Percentiles rank a stretch among this genome's conserved stretches.
Conservation (phyloP, 768 basidiomycete species). For the Calvatia gigantea region DNA sequence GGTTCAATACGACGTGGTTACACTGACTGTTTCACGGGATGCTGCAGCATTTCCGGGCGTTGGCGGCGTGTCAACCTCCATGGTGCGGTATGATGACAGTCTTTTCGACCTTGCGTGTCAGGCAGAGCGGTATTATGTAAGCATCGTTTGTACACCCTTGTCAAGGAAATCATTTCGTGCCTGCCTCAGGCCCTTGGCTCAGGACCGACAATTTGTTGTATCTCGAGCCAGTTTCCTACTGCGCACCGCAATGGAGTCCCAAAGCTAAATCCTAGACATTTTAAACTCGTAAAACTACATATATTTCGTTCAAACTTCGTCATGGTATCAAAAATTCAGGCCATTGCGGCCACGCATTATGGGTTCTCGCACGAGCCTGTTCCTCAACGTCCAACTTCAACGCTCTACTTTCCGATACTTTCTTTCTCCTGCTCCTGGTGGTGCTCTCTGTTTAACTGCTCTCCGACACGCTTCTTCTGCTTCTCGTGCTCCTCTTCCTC, state of each 20-base stretch:
- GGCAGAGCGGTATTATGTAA: conserved; percentile 2
- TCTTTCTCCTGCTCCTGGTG: background rate
- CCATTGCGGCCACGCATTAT: too few species aligned
- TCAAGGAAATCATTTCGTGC: too few species aligned
- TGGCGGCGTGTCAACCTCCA: conserved; percentile 22
- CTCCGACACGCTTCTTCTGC: conserved; percentile 38
- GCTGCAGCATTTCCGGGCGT: conserved; percentile 44
- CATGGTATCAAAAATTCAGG: too few species aligned
- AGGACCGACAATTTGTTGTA: too few species aligned
- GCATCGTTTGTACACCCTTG: background rate
- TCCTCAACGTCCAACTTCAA: background rate
- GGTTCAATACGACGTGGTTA: background rate
- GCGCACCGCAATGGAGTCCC: too few species aligned
- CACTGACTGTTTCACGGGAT: conserved; percentile 54
- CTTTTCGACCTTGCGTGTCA: too few species aligned
- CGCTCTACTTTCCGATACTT: background rate
- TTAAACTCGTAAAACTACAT: too few species aligned
- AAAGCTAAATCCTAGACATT: too few species aligned
- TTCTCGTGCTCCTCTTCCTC: conserved; percentile 39
- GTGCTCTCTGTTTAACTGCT: conserved; percentile 30
- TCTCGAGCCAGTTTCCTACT: too few species aligned
- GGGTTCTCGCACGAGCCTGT: too few species aligned
- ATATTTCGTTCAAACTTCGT: too few species aligned
- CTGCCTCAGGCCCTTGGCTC: too few species aligned
- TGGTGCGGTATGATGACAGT: conserved; percentile 5